Base-by-base conservation (phyloP, 1,284 basidiomycete species). In the Pseudozyma hubeiensis region DNA sequence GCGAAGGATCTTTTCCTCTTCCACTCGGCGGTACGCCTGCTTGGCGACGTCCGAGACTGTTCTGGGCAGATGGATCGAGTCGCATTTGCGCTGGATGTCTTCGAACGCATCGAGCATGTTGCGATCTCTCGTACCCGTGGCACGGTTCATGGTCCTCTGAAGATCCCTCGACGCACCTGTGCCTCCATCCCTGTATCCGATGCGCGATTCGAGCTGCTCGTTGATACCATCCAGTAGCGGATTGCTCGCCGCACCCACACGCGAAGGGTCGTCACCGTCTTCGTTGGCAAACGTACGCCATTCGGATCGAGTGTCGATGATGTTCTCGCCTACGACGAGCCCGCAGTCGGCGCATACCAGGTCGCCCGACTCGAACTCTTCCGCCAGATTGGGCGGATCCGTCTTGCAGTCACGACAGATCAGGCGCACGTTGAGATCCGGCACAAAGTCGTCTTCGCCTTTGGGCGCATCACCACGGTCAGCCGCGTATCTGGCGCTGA, bases 261-360 rank as follows among this genome's bases (percentile, higher is more conserved):
- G 97, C 79, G 96, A 99, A 62, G 96, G 96, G 85, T 99, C 97
- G 85, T 99, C 97, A 67, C 96, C 95, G 37, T 86, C 86, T 87
- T 98, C 96, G 85, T 99, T 97, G 77, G 97, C 97, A 86, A 99
- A 99, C 62, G 97, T 99, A 91, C 97, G 88, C 81, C 86, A 99
- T 90, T 99, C 97, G 86, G 93, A 95, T 81, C 97, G 88, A 33
- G 97, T 99, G 85, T 99, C 97, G 46, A 99, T 94, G 66, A 99
- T 92, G 79, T 94, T 89, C 85, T 99, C 95, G 81, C 95, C 94
- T 71, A 98, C 87, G 68, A 98, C 93, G 76, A 97, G 88, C 72
- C 97, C 97, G 88, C 97, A 99, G 75, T 90, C 90, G 75, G 93
- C 94, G 87, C 97, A 99, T 70, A 98, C 96, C 77, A 99, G 89